Evolutionary conservation across 352 stramenopile species (phyloP), one percentile per base, ranked within the genome.

Genomic region (Thalassiosira exigua): DNA sequence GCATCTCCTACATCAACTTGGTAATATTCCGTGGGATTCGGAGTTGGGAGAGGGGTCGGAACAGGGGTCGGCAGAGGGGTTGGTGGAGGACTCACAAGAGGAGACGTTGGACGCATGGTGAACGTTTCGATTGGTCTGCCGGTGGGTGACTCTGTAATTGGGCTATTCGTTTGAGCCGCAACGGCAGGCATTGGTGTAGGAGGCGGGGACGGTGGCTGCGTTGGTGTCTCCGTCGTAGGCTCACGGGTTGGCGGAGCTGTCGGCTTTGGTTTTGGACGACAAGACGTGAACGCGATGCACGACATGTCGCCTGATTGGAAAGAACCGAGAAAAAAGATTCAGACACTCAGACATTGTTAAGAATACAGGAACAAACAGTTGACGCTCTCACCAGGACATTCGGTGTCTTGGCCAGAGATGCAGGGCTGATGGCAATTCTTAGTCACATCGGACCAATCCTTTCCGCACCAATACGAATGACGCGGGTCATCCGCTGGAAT

Each of bases 381-480:
- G n/a, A n/a, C n/a, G n/a, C n/a, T n/a, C n/a, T n/a, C n/a, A n/a
- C n/a, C n/a, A n/a, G 67, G 41, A 24, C 73, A 82, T 48, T 82
- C 74, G 22, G 57, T 74, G 39, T 82, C 74, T 19, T 73, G 24
- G 14, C 66, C 74, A n/a, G 57, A 78, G 17, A 61, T 74, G 44
- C 75, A 83, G 4, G 75, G 67, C 14, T 70, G 14, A 0, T 32
- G 44, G 39, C 75, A 83, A 29, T 75, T 74, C 27, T 42, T 39
- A 19, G 39, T 52, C 17, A 66, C 75, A 66, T 74, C 65, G 32
- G 32, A 21, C 69, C 69, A 79, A 21, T 59, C 39, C 36, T 62
- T 29, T 19, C 75, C 75, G 60, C 75, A 83, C 66, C 66, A 83
- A 54, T 74, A 83, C 24, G 67, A 79, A 62, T 83, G 66, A 14